A percentile compares a stretch with the other conserved stretches of the same genome.
Evolutionary conservation across 306 rosid genomes (phyloP).

Genomic region (Cercis canadensis): DNA sequence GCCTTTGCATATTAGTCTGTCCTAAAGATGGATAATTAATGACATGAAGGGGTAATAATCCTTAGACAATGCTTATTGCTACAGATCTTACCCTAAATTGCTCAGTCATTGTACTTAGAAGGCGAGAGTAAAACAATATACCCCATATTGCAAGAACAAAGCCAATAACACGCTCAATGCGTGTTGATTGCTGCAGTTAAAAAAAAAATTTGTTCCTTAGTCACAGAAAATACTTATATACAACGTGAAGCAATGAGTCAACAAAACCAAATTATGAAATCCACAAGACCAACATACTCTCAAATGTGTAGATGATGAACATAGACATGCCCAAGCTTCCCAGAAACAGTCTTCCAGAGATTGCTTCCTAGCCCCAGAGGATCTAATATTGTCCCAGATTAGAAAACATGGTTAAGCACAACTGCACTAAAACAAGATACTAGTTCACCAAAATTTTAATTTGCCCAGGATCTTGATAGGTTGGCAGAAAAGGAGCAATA

Average conservation of each 20-base stretch:
- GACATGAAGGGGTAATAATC: slow-evolving; percentile 30
- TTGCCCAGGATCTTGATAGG: not conserved
- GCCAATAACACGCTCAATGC: slow-evolving; percentile 93
- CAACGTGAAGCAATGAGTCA: slow-evolving; percentile 12
- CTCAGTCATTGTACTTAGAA: slow-evolving; percentile 94
- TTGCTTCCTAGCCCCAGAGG: slow-evolving; percentile 56
- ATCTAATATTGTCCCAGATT: slow-evolving; percentile 37
- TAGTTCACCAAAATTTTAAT: slow-evolving; percentile 11
- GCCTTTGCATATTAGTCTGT: slow-evolving; percentile 90
- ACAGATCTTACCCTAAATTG: slow-evolving; percentile 84
- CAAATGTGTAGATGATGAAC: slow-evolving; percentile 86
- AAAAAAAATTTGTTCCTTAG: slow-evolving; percentile 30
- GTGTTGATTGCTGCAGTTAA: slow-evolving; percentile 75
- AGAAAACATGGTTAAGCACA: slow-evolving; percentile 41
- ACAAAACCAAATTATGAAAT: slow-evolving; percentile 25
- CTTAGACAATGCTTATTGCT: slow-evolving; percentile 20
- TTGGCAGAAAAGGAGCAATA: not conserved
- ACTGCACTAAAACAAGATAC: slow-evolving; percentile 32
- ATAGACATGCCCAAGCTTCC: slow-evolving; percentile 99
- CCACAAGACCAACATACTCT: slow-evolving; percentile 56
- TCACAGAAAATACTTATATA: slow-evolving; percentile 31
- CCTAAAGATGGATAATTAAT: slow-evolving; percentile 44
- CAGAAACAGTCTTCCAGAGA: slow-evolving; percentile 95
- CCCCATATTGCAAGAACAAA: slow-evolving; percentile 98
- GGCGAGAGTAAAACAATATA: slow-evolving; percentile 85